These are phyloP conservation scores for Fusarium austroafricanum DNA, from an alignment of 2,329 filamentous ascomycete genomes.

Conservation along the genomic window DNA sequence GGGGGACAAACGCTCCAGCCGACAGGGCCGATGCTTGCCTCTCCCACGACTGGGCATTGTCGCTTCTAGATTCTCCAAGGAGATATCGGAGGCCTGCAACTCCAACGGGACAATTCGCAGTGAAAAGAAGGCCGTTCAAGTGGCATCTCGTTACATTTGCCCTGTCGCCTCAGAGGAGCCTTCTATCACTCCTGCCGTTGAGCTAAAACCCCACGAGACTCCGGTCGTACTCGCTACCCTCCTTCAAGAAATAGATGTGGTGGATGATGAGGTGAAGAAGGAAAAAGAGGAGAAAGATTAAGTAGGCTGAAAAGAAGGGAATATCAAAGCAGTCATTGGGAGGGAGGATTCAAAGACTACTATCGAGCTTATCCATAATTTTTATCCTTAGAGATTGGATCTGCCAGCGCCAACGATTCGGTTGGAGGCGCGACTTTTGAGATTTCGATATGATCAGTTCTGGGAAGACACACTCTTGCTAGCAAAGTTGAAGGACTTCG, in stretches of 20 bases:
- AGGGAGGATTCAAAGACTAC: background rate
- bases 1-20: constrained; percentile 46
- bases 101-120: constrained; percentile 43
- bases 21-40: constrained; percentile 48
- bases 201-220: constrained; percentile 21
- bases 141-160: constrained; percentile 37
- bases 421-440: constrained; percentile 4
- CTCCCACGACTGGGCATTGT: constrained; percentile 46
- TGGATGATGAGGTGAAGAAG: background rate
- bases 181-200: constrained; percentile 1
- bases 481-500: constrained; percentile 1
- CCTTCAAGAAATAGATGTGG: constrained; percentile 19
- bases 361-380: constrained; percentile 6
- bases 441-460: constrained; percentile 4
- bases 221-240: constrained; percentile 12
- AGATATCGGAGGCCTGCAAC: constrained; percentile 26
- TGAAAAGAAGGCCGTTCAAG: constrained; percentile 45
- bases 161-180: constrained; percentile 24
- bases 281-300: background rate
- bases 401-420: constrained; percentile 6
- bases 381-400: constrained; percentile 13
- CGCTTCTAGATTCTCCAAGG: constrained; percentile 13
- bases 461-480: constrained; percentile 23
- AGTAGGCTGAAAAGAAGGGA: constrained; percentile 18
- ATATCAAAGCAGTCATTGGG: background rate